Conservation (phyloP, 2,329 filamentous ascomycete species). For the Coniochaeta prunicola region DNA sequence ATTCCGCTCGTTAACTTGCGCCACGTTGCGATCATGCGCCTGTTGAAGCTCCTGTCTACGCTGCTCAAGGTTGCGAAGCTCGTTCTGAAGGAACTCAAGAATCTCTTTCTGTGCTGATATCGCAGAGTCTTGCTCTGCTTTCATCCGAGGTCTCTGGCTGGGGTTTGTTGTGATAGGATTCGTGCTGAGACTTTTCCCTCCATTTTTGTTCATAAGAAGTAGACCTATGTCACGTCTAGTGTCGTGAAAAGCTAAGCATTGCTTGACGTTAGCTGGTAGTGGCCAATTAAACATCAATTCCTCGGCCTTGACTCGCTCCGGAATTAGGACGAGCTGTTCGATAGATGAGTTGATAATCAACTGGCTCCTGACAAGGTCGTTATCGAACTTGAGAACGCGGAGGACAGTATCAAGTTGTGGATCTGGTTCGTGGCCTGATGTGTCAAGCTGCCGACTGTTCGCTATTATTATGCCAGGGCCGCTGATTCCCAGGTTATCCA, state of each 20-base stretch:
- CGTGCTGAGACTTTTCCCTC: conserved; percentile 26
- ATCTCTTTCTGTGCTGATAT: conserved; percentile 45
- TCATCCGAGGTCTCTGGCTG: conserved; percentile 61
- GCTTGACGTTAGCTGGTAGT: conserved; percentile 61
- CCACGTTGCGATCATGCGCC: conserved; percentile 34
- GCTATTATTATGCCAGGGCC: conserved; percentile 52
- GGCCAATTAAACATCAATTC: conserved; percentile 58
- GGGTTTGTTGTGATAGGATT: conserved; percentile 36
- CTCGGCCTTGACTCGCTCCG: conserved; percentile 58
- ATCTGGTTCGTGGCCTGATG: conserved; percentile 66
- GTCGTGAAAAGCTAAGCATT: conserved; percentile 65
- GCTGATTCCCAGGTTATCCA: conserved; percentile 46
- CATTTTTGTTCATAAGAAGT: conserved; percentile 39
- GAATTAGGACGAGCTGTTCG: conserved; percentile 77
- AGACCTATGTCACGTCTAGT: conserved; percentile 51
- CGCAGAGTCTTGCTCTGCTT: conserved; percentile 64
- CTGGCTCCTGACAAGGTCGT: conserved; percentile 69
- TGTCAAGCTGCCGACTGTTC: conserved; percentile 47
- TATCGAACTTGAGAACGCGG: conserved; percentile 73
- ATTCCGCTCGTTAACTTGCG: conserved; percentile 37
- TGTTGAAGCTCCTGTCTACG: conserved; percentile 39
- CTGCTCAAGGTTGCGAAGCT: conserved; percentile 44
- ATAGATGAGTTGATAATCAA: conserved; percentile 77
- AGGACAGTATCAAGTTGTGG: conserved; percentile 67
- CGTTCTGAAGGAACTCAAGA: conserved; percentile 44